Base-by-base conservation (phyloP, 768 basidiomycete genomes). In the Pleurotus citrinopileatus region DNA sequence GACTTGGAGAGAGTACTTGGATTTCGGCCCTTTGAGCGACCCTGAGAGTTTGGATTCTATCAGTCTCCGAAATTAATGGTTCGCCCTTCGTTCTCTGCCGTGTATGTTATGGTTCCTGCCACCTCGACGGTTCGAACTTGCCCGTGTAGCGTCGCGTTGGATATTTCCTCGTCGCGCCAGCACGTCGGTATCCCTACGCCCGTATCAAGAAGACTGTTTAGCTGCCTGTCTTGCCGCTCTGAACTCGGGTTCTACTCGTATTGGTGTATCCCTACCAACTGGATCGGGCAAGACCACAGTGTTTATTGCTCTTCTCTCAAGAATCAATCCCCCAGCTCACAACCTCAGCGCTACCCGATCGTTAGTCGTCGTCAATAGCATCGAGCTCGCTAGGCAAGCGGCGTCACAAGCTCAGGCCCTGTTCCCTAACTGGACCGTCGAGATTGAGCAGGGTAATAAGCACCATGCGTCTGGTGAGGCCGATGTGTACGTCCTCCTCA, bases 221-320 rank as follows among this genome's bases (percentile, higher is more conserved):
- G 72, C 82, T 12, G 83, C 89, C 3, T 95, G 94, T 65, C 70
- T 83, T 1, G 79, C 82, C 17, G 90, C 94, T 6, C 73, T 96
- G 13, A 64, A 70, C 19, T 67, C 74, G 23, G 91, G 93, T n/a
- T 70, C 70, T 42, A 80, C 84, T 5, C 83, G 92, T 25, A 86
- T 94, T 15, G 92, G 91, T 13, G 87, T 93, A 19, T 92, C 89
- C 5, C 70, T 92, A 4, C 92, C 93, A 38, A 92, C 91, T 27
- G 93, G 92, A 22, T 81, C 90, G 15, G 84, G 84, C 3, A 98
- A 98, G 70, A 98, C 95, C 0, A 90, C 91, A 0, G 87, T 97
- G 51, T 98, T 98, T 70, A 83, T 94, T 32, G 82, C 84, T 2
- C 81, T 98, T 19, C 76, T 96, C 17, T 82, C 84, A 7, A 79